phyloP scores from a whole-genome alignment of 139 green algal genomes.

The Ostreobium quekettii region DNA sequence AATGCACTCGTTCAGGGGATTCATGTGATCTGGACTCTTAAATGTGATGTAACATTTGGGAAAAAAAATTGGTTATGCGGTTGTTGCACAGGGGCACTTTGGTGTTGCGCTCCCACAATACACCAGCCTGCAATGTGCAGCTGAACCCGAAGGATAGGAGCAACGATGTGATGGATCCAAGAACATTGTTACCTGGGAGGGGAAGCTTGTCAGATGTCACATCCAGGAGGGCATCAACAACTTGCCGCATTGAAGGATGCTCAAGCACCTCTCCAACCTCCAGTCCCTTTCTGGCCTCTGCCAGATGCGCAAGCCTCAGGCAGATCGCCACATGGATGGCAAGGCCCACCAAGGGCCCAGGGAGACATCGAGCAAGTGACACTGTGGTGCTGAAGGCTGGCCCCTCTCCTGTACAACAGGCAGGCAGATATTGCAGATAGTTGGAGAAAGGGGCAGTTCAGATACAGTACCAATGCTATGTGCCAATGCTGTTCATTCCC shows the following conservation, averaged over 20 bases:
- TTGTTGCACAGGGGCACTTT: not conserved
- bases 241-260: not conserved
- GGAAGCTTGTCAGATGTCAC: not conserved
- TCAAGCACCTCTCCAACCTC: not conserved
- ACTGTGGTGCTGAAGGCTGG: not conserved
- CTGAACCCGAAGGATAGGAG: too few relatives aligned
- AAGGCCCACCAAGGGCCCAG: too few relatives aligned
- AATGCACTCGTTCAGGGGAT: not conserved
- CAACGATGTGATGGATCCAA: slow-evolving; percentile 1
- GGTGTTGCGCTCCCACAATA: too few relatives aligned
- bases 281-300: not conserved
- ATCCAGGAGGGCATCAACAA: not conserved
- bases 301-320: not conserved
- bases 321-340: not conserved
- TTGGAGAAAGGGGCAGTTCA: too few relatives aligned
- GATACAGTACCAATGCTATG: too few relatives aligned
- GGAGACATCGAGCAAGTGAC: too few relatives aligned
- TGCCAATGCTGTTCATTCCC: too few relatives aligned
- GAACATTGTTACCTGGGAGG: not conserved
- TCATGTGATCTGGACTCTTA: not conserved
- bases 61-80: not conserved
- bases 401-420: not conserved
- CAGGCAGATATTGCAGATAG: not conserved
- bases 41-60: not conserved
- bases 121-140: too few relatives aligned